Percentiles rank a stretch among this genome's conserved stretches.
phyloP scores from a whole-genome alignment of 495 filamentous ascomycete species.

The Aspergillus bertholletiae region DNA sequence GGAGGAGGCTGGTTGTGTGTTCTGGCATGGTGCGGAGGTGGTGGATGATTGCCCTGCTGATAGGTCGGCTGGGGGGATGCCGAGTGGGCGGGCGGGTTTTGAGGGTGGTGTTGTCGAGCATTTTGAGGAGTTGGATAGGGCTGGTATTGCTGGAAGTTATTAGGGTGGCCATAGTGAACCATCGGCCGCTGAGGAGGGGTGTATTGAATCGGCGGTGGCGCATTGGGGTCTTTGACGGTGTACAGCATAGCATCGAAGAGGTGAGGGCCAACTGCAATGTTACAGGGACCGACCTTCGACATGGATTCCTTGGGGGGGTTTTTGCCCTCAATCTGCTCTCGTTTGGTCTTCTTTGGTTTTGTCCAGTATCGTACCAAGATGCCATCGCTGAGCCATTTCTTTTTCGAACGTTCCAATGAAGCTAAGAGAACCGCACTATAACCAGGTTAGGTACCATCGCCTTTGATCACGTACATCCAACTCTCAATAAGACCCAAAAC shows the following conservation, averaged over 20 bases:
- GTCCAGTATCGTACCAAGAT: slow-evolving; percentile 93
- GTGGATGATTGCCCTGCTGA: slow-evolving; percentile 18
- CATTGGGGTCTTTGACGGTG: slow-evolving; percentile 69
- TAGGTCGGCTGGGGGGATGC: slow-evolving; percentile 19
- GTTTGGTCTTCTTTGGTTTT: slow-evolving; percentile 80
- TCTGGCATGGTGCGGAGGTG: slow-evolving; percentile 23
- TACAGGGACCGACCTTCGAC: slow-evolving; percentile 74
- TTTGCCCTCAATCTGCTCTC: slow-evolving; percentile 62
- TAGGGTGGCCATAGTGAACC: slow-evolving; percentile 67
- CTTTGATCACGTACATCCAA: neutral
- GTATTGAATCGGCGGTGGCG: slow-evolving; percentile 46
- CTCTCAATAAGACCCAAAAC: neutral
- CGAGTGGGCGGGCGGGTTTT: slow-evolving; percentile 11
- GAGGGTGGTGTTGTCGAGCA: slow-evolving; percentile 19
- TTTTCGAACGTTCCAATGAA: slow-evolving; percentile 78
- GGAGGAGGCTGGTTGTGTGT: slow-evolving; percentile 27
- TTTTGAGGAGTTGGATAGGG: slow-evolving; percentile 45
- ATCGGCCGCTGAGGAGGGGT: slow-evolving; percentile 54
- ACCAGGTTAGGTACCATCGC: neutral
- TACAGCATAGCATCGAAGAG: slow-evolving; percentile 84
- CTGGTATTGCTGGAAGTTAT: slow-evolving; percentile 46
- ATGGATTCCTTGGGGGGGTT: slow-evolving; percentile 87
- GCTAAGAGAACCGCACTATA: slow-evolving; percentile 76
- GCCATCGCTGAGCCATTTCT: slow-evolving; percentile 83
- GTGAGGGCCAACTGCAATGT: slow-evolving; percentile 86